Evolutionary conservation across 2,329 filamentous ascomycete genomes (phyloP).

Genomic region (Paracoccidioides lutzii): DNA sequence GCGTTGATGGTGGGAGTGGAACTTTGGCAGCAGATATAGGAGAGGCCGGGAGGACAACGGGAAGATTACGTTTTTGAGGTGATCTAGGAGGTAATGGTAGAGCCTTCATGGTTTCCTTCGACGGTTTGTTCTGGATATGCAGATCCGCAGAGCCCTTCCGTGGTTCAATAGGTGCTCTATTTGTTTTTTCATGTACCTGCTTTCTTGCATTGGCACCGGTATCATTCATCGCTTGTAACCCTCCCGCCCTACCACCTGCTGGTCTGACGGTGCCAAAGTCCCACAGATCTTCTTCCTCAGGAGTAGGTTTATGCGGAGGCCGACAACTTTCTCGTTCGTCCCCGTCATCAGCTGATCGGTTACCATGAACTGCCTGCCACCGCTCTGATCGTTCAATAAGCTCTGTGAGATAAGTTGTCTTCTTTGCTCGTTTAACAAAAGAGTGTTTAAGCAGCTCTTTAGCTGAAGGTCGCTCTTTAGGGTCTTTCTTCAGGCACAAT

Average conservation of each 20-base stretch:
- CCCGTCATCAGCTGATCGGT: conserved; percentile 53
- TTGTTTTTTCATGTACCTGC: conserved; percentile 39
- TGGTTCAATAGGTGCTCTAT: conserved; percentile 6
- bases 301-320: conserved; percentile 30
- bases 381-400: conserved; percentile 81
- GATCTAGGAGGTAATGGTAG: neutral
- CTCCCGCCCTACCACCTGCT: conserved; percentile 51
- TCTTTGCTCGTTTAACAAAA: conserved; percentile 83
- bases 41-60: conserved; percentile 17
- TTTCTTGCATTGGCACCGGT: conserved; percentile 65
- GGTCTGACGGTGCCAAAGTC: conserved; percentile 93
- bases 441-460: conserved; percentile 78
- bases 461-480: conserved; percentile 73
- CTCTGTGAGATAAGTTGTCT: conserved; percentile 92
- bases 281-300: conserved; percentile 78
- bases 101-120: neutral
- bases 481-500: conserved; percentile 75
- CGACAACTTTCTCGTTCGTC: conserved; percentile 32
- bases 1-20: conserved; percentile 48
- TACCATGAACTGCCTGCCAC: conserved; percentile 72
- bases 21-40: conserved; percentile 44
- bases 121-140: neutral
- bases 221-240: conserved; percentile 63
- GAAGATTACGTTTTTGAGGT: conserved; percentile 39
- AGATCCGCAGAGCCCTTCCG: neutral